Evolutionary conservation across 768 basidiomycete genomes (phyloP), one percentile per base, ranked within the genome.

Genomic region (Mycena filopes): DNA sequence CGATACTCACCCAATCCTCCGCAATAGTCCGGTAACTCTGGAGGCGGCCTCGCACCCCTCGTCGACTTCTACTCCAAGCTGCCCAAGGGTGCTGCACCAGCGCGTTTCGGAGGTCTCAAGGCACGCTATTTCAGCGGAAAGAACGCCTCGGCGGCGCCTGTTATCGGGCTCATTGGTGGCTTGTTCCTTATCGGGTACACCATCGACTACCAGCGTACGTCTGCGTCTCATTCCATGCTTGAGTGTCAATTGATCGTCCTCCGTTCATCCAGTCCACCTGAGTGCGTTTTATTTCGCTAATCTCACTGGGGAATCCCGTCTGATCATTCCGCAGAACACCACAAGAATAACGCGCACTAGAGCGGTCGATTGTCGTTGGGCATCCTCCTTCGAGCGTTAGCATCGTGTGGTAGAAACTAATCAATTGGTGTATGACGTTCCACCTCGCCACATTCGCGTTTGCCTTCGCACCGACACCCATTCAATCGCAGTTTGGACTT

Each of bases 41-140:
- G 94, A 46, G 88, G 87, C 46, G 89, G 93, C 67, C 91, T 97
- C 56, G 83, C 86, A 62, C 89, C 89, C 33, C 91, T 98, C 75
- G 95, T 98, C 68, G 89, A 94, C 71, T 98, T 98, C 81, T 99
- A 99, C 84, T 95, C 93, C 65, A 96, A 95, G 80, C 87, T 99
- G 53, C 97, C 96, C 69, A 98, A 98, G 78, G 96, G 96, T 48
- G 82, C 87, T 42, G 86, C 89, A 38, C 83, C 93, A 20, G 75
- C 83, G 41, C 81, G 88, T 21, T 81, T 84, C 56, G 80, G 80
- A 58, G 93, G 95, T 23, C 82, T 97, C 73, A 92, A 93, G 79
- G 92, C 79, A n/a, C 83, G 89, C 47, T 94, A 84, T 80, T 95
- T 96, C 79, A 88, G 85, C 70, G 96, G 94, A 67, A 88, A 89